phyloP scores from a whole-genome alignment of 2,329 filamentous ascomycete genomes.

The Ceratocystis albifundus region DNA sequence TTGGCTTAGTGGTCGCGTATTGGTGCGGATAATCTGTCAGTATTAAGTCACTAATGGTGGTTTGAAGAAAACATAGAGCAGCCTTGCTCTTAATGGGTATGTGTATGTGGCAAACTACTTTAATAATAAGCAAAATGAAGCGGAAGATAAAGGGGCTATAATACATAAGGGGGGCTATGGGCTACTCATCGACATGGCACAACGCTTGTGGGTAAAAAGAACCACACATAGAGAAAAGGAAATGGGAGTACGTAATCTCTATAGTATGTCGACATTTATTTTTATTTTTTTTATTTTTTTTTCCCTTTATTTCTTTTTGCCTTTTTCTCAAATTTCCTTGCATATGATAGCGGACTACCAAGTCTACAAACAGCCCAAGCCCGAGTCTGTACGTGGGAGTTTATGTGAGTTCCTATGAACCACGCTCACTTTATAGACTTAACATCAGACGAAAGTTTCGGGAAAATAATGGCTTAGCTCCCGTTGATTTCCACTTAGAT shows the following conservation, averaged over 20 bases:
- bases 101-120: neutral
- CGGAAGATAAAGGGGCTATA: slow-evolving; percentile 1
- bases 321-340: no score
- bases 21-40: neutral
- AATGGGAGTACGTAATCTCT: no score
- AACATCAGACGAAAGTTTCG: slow-evolving; percentile 11
- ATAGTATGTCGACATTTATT: no score
- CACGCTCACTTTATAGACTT: neutral
- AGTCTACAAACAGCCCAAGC: no score
- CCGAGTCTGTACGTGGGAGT: no score
- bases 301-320: no score
- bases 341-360: no score
- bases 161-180: neutral
- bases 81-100: neutral
- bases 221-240: no score
- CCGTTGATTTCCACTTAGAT: slow-evolving; percentile 7
- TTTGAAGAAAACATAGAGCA: neutral
- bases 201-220: no score
- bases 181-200: neutral
- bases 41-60: neutral
- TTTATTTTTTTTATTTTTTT: no score
- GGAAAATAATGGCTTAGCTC: slow-evolving; percentile 3
- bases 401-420: neutral
- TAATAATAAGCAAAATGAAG: neutral
- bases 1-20: neutral